phyloP scores from a whole-genome alignment of 2,329 filamentous ascomycete genomes.

The Grosmannia penicillata region DNA sequence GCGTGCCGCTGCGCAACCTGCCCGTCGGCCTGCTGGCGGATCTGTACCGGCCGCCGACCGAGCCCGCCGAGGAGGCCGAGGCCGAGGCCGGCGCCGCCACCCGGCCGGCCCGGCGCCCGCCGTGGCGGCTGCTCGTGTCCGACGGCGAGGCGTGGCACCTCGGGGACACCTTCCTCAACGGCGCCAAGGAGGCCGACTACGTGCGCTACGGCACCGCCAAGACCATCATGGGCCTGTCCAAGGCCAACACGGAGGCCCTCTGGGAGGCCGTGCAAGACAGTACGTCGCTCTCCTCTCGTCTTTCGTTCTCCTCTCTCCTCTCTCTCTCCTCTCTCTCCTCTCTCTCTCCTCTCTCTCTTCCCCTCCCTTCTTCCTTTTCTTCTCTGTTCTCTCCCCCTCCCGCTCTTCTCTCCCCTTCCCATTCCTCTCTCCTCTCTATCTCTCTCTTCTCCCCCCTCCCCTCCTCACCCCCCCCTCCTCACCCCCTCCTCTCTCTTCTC shows the following conservation, averaged over 20 bases:
- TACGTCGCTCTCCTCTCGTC: constrained; percentile 20
- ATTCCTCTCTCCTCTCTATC: not conserved
- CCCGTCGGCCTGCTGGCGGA: constrained; percentile 39
- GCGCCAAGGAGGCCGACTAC: constrained; percentile 65
- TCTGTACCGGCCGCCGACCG: constrained; percentile 32
- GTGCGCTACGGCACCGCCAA: constrained; percentile 78
- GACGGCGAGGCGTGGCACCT: constrained; percentile 45
- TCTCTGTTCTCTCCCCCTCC: not conserved
- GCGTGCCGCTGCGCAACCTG: constrained; percentile 36
- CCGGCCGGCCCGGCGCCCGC: constrained; percentile 15
- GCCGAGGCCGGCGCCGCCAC: not conserved
- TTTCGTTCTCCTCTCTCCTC: not conserved
- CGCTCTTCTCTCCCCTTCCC: too few species aligned
- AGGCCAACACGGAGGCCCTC: constrained; percentile 66
- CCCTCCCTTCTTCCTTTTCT: not conserved
- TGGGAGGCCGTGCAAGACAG: constrained; percentile 69
- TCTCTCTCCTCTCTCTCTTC: not conserved
- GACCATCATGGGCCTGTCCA: constrained; percentile 77
- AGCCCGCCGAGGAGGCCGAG: not conserved
- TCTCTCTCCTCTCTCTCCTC: too few species aligned
- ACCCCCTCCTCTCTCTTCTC: not conserved
- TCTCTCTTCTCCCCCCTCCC: not conserved
- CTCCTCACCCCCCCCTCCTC: too few species aligned
- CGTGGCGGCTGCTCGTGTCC: constrained; percentile 39
- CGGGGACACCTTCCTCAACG: constrained; percentile 47